phyloP scores from a whole-genome alignment of 2,329 filamentous ascomycete genomes.

The Fusarium nisikadoi region DNA sequence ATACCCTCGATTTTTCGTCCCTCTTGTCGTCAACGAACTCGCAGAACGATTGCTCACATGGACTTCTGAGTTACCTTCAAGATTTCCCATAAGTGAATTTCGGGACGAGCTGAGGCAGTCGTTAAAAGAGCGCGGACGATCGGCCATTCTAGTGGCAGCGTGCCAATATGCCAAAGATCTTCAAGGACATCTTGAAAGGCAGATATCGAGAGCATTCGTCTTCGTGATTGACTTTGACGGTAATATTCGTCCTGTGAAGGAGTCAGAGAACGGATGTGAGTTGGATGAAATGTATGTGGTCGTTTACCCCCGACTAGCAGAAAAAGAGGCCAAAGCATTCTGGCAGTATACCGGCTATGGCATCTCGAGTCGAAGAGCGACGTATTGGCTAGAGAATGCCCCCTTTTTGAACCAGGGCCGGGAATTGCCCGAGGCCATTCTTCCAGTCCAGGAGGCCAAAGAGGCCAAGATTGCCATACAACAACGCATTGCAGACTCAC shows the following conservation, averaged over 20 bases:
- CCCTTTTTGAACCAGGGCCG: constrained; percentile 22
- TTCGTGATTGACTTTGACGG: constrained; percentile 26
- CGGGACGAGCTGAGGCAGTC: background rate
- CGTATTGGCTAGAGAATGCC: constrained; percentile 40
- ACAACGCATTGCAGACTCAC: constrained; percentile 32
- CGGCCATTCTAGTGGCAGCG: constrained; percentile 30
- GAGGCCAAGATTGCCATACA: constrained; percentile 21
- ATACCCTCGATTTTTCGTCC: constrained; percentile 46
- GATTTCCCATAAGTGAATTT: background rate
- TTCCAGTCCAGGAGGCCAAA: constrained; percentile 8
- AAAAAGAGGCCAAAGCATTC: constrained; percentile 42
- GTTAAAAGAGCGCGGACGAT: background rate
- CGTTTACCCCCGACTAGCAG: constrained; percentile 23
- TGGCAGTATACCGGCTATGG: constrained; percentile 47
- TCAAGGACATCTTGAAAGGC: constrained; percentile 28
- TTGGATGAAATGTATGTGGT: constrained; percentile 29
- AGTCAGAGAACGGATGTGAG: background rate
- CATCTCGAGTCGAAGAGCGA: constrained; percentile 44
- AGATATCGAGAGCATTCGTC: background rate
- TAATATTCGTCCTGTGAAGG: background rate
- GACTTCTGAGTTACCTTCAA: background rate
- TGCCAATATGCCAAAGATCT: constrained; percentile 25
- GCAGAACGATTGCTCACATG: constrained; percentile 32
- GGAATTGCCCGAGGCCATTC: background rate
- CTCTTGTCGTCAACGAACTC: constrained; percentile 37